A percentile compares a stretch with the other conserved stretches of the same genome.
phyloP scores from a whole-genome alignment of 2,329 filamentous ascomycete species.

The Cordyceps cicadae region DNA sequence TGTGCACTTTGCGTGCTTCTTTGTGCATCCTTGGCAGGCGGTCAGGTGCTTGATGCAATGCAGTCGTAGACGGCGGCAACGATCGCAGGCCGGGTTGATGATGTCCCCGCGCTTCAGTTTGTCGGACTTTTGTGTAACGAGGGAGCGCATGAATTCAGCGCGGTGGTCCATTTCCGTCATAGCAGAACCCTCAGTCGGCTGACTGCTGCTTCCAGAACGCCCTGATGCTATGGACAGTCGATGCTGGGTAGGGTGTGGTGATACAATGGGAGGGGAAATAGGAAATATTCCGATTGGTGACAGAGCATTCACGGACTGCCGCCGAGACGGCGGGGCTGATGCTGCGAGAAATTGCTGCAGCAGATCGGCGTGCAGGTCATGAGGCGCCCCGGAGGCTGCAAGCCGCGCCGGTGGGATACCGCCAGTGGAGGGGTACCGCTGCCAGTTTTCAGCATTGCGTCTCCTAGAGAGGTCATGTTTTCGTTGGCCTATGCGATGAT shows the following conservation, averaged over 20 bases:
- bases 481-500: conserved; percentile 54
- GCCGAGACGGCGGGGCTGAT: conserved; percentile 19
- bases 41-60: conserved; percentile 80
- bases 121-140: conserved; percentile 71
- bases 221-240: conserved; percentile 11
- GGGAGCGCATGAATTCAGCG: conserved; percentile 31
- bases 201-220: conserved; percentile 15
- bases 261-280: conserved; percentile 20
- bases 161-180: conserved; percentile 24
- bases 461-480: conserved; percentile 24
- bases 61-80: conserved; percentile 71
- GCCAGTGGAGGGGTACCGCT: conserved; percentile 26
- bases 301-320: conserved; percentile 21
- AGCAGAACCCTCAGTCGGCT: conserved; percentile 12
- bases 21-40: conserved; percentile 78
- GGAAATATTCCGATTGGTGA: conserved; percentile 19
- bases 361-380: conserved; percentile 46
- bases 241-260: conserved; percentile 16
- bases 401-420: conserved; percentile 14
- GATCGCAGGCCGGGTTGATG: conserved; percentile 75
- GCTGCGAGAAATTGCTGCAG: conserved; percentile 42
- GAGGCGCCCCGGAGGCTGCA: conserved; percentile 24
- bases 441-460: conserved; percentile 22
- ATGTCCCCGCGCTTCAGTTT: conserved; percentile 63
- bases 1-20: conserved; percentile 80